phyloP scores from a whole-genome alignment of 805 yeast species.

The Brettanomyces custersianus region DNA sequence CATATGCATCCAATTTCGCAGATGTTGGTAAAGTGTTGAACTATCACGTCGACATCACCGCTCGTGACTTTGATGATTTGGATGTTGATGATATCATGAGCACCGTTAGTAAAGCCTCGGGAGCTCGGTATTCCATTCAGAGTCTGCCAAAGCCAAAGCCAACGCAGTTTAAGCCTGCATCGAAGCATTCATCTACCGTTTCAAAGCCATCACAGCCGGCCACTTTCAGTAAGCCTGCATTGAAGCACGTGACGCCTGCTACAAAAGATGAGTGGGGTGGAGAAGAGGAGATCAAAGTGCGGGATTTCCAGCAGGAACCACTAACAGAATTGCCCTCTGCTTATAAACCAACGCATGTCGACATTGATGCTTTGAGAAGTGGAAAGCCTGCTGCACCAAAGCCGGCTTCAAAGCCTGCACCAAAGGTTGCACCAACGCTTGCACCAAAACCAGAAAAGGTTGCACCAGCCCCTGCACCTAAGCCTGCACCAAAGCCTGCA shows the following conservation, averaged over 20 bases:
- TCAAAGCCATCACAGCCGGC: slow-evolving; percentile 12
- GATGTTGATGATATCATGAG: slow-evolving; percentile 66
- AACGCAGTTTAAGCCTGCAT: slow-evolving; percentile 22
- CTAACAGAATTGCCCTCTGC: slow-evolving; percentile 48
- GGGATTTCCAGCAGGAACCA: slow-evolving; percentile 43
- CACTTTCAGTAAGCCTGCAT: slow-evolving; percentile 12
- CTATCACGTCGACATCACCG: slow-evolving; percentile 93
- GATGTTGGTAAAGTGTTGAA: slow-evolving; percentile 68
- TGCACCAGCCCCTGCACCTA: slow-evolving; percentile 2
- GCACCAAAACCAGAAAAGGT: slow-evolving; percentile 22
- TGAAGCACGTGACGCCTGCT: slow-evolving; percentile 6
- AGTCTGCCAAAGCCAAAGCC: slow-evolving; percentile 14
- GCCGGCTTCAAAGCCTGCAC: slow-evolving; percentile 33
- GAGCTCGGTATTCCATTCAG: slow-evolving; percentile 84
- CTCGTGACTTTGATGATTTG: slow-evolving; percentile 88
- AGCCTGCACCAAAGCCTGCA: slow-evolving; percentile 12
- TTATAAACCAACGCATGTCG: slow-evolving; percentile 59
- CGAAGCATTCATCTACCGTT: slow-evolving; percentile 20
- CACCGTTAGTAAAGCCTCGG: slow-evolving; percentile 84
- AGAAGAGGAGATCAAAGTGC: slow-evolving; percentile 46
- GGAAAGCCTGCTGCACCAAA: slow-evolving; percentile 1
- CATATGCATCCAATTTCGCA: slow-evolving; percentile 71
- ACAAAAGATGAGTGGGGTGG: slow-evolving; percentile 60
- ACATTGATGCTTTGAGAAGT: slow-evolving; percentile 44
- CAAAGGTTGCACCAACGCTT: not conserved